Conservation (phyloP, 1,284 basidiomycete genomes). For the Cryptococcus neoformans region DNA sequence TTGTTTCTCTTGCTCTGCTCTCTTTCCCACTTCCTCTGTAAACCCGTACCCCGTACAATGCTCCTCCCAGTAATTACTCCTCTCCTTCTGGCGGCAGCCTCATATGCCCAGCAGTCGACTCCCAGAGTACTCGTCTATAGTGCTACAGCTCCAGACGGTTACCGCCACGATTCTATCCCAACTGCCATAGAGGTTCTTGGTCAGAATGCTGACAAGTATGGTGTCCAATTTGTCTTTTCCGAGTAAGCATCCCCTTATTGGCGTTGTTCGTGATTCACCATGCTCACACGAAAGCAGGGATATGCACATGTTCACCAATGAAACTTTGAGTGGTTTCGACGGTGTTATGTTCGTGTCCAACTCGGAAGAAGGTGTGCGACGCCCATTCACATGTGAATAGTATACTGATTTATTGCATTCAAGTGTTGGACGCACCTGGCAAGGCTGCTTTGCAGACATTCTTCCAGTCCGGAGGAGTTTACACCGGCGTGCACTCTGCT, state of each 20-base stretch:
- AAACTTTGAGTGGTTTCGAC: constrained; percentile 60
- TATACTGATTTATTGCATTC: neutral
- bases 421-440: constrained; percentile 61
- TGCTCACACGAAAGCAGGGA: constrained; percentile 44
- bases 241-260: constrained; percentile 48
- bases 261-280: neutral
- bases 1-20: neutral
- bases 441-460: constrained; percentile 64
- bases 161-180: constrained; percentile 72
- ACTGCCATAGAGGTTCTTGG: constrained; percentile 60
- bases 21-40: neutral
- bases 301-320: constrained; percentile 57
- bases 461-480: constrained; percentile 55
- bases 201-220: constrained; percentile 36
- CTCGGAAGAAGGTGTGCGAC: constrained; percentile 60
- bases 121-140: constrained; percentile 42
- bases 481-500: constrained; percentile 55
- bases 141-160: constrained; percentile 37
- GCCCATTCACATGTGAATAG: neutral
- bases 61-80: neutral
- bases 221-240: constrained; percentile 61
- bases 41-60: neutral
- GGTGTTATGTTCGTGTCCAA: constrained; percentile 68
- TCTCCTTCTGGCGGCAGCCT: neutral
- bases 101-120: neutral